Conservation (phyloP, 352 stramenopile species). For the Pythium aquatile region DNA sequence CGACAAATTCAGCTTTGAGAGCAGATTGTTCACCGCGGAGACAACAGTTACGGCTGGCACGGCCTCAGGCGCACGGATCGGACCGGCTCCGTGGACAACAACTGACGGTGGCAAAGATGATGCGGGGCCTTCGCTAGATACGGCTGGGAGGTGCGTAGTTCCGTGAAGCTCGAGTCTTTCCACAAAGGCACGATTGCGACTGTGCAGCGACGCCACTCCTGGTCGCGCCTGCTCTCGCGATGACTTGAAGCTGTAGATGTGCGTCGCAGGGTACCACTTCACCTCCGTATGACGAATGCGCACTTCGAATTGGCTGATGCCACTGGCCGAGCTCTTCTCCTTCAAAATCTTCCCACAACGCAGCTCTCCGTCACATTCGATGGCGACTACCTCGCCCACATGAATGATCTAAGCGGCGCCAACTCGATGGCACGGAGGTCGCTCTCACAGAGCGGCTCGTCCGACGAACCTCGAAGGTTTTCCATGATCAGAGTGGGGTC, state of each 20-base stretch:
- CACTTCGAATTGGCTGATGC: slow-evolving; percentile 60
- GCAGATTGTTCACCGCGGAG: slow-evolving; percentile 74
- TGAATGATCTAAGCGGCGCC: slow-evolving; percentile 64
- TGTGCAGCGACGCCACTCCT: neutral
- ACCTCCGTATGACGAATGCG: slow-evolving; percentile 43
- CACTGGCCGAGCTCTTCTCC: slow-evolving; percentile 33
- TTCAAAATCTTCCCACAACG: slow-evolving; percentile 66
- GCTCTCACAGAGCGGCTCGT: slow-evolving; percentile 45
- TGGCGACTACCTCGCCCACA: slow-evolving; percentile 63
- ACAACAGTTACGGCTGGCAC: slow-evolving; percentile 52
- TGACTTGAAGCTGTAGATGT: slow-evolving; percentile 76
- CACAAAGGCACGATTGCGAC: slow-evolving; percentile 21
- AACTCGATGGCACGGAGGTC: slow-evolving; percentile 56
- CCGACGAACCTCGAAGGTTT: slow-evolving; percentile 59
- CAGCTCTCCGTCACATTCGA: slow-evolving; percentile 46
- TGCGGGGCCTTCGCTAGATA: neutral
- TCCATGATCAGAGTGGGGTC: slow-evolving; percentile 59
- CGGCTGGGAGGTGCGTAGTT: too few species aligned
- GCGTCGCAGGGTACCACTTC: slow-evolving; percentile 45
- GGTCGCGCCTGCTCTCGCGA: slow-evolving; percentile 26
- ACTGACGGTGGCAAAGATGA: slow-evolving; percentile 10
- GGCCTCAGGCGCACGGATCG: neutral
- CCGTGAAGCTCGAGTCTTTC: slow-evolving; percentile 9
- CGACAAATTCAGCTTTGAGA: slow-evolving; percentile 68
- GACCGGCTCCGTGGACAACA: neutral